Evolutionary conservation across 2,329 filamentous ascomycete genomes (phyloP), one percentile per base, ranked within the genome.

Genomic region (Aspergillus ustus): DNA sequence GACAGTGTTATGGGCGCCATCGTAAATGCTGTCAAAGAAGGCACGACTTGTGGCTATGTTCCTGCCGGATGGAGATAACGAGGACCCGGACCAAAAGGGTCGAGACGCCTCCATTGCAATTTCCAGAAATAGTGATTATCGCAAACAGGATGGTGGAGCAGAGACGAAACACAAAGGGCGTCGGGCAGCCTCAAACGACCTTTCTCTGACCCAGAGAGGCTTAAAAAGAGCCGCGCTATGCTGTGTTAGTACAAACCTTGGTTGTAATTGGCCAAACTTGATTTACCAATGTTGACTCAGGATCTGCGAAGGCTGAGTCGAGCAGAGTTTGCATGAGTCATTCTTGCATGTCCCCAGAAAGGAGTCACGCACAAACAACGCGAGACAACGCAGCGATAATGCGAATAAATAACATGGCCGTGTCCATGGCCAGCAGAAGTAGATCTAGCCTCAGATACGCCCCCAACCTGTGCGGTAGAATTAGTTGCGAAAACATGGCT

Each of bases 101-200:
- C 34, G 34, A 5, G 34, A 40, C 28, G 37, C 25, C 56, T 45
- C 48, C 25, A 34, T 19, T 7, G 48, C 19, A 45, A 37, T 58
- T 58, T 52, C 49, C 28, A n/a, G 40, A 58, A 52, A 45, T 1
- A 40, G 56, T 17, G 44, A 49, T 34, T 25, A 57, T 57, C 37
- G 22, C 31, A 11, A 22, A 52, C 19, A 3, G 25, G 25, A 8
- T 29, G 17, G 50, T 17, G 29, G 17, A 22, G 29, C n/a, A 52
- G 2, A 1, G 6, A n/a, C 15, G n/a, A 20, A n/a, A 52, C 17
- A 19, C 43, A 15, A 19, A 50, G 17, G 48, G 34, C 9, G 13
- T 13, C 15, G 34, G 15, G 34, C 7, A 45, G 19, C 43, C 19
- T n/a, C n/a, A n/a, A 19, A 17, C 13, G 43, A 45, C 8, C 15